These are phyloP conservation scores for Aspergillus mulundensis DNA, from an alignment of 495 filamentous ascomycete species.

Conservation along the genomic window DNA sequence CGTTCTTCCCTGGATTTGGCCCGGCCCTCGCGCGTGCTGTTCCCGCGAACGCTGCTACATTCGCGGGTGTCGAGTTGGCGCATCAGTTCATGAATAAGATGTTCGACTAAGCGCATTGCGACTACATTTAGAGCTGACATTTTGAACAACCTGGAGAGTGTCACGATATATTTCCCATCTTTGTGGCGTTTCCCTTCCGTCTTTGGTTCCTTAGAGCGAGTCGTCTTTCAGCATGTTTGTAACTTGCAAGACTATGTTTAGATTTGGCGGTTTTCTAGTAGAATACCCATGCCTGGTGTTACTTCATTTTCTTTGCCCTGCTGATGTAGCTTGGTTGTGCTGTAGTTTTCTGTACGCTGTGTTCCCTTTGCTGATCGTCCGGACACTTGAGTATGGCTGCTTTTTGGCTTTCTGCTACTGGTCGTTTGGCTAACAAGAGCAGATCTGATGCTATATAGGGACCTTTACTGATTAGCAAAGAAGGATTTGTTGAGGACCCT, in stretches of 20 bases:
- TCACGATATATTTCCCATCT: slow-evolving; percentile 6
- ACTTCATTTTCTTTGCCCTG: background rate
- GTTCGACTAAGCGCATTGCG: slow-evolving; percentile 43
- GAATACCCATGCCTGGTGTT: slow-evolving; percentile 7
- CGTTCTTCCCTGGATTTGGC: slow-evolving; percentile 96
- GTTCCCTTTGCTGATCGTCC: too few species aligned
- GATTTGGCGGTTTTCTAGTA: slow-evolving; percentile 11
- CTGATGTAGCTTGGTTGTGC: background rate
- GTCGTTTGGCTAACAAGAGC: too few species aligned
- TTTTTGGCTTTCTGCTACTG: too few species aligned
- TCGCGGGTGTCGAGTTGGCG: slow-evolving; percentile 74
- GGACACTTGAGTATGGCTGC: too few species aligned
- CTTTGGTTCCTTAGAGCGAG: slow-evolving; percentile 5
- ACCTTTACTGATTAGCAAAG: too few species aligned
- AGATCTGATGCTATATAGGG: too few species aligned
- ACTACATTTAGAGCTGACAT: slow-evolving; percentile 1
- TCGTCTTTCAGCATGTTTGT: slow-evolving; percentile 12
- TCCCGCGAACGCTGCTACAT: slow-evolving; percentile 83
- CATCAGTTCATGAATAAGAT: slow-evolving; percentile 77
- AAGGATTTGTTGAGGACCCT: too few species aligned
- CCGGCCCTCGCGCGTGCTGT: slow-evolving; percentile 90
- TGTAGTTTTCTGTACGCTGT: too few species aligned
- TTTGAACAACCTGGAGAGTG: slow-evolving; percentile 1
- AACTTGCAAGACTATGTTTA: slow-evolving; percentile 8
- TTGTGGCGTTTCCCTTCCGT: slow-evolving; percentile 5